Percentiles rank a stretch among this genome's conserved stretches.
phyloP scores from a whole-genome alignment of 139 green algal species.

The Asterochloris sp. region DNA sequence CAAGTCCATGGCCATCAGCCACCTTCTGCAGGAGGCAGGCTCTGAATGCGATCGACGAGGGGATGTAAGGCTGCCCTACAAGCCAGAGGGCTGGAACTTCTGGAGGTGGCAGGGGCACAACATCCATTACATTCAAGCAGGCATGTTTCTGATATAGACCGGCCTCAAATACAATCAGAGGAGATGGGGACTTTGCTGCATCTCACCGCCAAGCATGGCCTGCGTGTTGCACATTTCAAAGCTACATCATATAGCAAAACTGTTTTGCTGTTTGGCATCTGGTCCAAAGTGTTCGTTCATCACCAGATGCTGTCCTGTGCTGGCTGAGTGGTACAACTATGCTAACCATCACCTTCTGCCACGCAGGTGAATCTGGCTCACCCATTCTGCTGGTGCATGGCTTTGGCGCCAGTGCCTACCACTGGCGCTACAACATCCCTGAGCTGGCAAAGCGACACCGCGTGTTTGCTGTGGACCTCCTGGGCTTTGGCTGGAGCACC shows the following conservation, averaged over 20 bases:
- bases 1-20: background rate
- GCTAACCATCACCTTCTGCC: background rate
- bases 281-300: background rate
- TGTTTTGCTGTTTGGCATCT: background rate
- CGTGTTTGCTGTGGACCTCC: slow-evolving; percentile 70
- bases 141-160: background rate
- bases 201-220: background rate
- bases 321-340: background rate
- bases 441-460: slow-evolving; percentile 51
- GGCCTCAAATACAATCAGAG: background rate
- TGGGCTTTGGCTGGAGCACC: slow-evolving; percentile 80
- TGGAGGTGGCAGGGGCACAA: slow-evolving; percentile 60
- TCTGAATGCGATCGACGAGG: slow-evolving; percentile 27
- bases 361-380: slow-evolving; percentile 19
- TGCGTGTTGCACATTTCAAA: background rate
- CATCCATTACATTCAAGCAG: slow-evolving; percentile 60
- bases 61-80: slow-evolving; percentile 17
- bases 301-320: background rate
- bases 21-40: background rate
- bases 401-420: slow-evolving; percentile 74
- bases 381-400: slow-evolving; percentile 72
- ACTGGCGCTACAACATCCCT: slow-evolving; percentile 75
- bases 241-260: background rate
- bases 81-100: slow-evolving; percentile 55
- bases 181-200: background rate